A percentile compares a stretch with the other conserved stretches of the same genome.
Conservation (phyloP, 2,329 filamentous ascomycete species). For the Pseudopithomyces chartarum region DNA sequence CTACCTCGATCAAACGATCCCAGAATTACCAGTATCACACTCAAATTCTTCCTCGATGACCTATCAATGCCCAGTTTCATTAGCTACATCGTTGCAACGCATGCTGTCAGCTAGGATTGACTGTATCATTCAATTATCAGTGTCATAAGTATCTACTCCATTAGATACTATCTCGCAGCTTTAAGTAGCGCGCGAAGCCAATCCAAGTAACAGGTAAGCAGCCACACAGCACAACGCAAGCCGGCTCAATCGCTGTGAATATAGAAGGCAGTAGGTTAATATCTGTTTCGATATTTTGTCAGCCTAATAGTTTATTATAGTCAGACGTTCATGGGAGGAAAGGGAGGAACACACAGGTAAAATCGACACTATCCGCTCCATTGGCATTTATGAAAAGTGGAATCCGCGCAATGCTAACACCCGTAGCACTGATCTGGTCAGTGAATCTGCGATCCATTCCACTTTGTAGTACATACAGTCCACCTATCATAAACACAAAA, state of each 20-base stretch:
- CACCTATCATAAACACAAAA: not conserved
- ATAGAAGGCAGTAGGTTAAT: not conserved
- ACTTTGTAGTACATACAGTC: not conserved
- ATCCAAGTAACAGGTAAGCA: not conserved
- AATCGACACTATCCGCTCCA: not conserved
- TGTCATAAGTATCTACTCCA: too few species aligned
- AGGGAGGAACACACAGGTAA: not conserved
- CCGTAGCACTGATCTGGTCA: not conserved
- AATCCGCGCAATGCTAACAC: not conserved
- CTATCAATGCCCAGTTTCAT: too few species aligned
- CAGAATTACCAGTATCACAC: too few species aligned
- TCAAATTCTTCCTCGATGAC: too few species aligned
- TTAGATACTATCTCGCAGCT: too few species aligned
- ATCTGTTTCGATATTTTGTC: not conserved
- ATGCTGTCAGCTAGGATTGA: too few species aligned
- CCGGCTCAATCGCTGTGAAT: not conserved
- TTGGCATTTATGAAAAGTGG: not conserved
- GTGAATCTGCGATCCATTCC: not conserved
- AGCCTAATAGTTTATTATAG: too few species aligned
- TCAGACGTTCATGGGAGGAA: not conserved
- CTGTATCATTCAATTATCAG: too few species aligned
- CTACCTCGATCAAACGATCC: too few species aligned
- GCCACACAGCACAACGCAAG: not conserved
- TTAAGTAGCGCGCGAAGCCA: too few species aligned
- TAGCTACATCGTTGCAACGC: too few species aligned